Evolutionary conservation across 2,329 filamentous ascomycete genomes (phyloP), one percentile per base, ranked within the genome.

Genomic region (Fusarium mundagurra): DNA sequence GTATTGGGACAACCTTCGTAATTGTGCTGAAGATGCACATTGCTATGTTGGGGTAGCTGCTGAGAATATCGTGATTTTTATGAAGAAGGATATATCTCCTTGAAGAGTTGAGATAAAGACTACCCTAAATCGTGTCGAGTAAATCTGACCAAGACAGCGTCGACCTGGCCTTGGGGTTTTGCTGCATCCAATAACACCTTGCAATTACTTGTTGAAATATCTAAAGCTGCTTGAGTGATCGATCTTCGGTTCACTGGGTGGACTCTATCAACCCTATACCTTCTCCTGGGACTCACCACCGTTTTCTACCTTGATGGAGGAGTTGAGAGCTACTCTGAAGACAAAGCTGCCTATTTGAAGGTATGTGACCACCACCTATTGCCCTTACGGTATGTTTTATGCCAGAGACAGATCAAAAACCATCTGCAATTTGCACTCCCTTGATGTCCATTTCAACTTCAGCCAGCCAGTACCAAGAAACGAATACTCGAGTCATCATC

Each of bases 121-220:
- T 41, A 53, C 24, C 20, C 24, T 41, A 13, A 29, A 41, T 10
- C 16, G 11, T 7, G 18, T 1, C 1, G 3, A 10, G 3, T 29
- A 54, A 54, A 29, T 29, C 20, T 11, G 34, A 29, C 20, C 13
- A 29, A 13, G 34, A 4, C 24, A 55, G 20, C 0, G 8, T 17
- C 8, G 24, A 13, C 13, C 4, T 39, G 10, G 24, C 4, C 24
- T 24, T 9, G 8, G 10, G 31, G 10, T 5, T 38, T 12, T 6
- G 5, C 10, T 54, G 5, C 9, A 13, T 17, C 8, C 0, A 27
- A 17, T 27, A n/a, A 10, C 13, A 12, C 7, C 5, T 16, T 29
- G 10, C 5, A 13, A n/a, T 17, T 8, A 17, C 1, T 7, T 22
- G 5, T 22, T 2, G 8, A 29, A 14, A 4, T 3, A 29, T 38